These are phyloP conservation scores for Symmetrospora coprosmae DNA, from an alignment of 768 basidiomycete species.

Conservation along the genomic window DNA sequence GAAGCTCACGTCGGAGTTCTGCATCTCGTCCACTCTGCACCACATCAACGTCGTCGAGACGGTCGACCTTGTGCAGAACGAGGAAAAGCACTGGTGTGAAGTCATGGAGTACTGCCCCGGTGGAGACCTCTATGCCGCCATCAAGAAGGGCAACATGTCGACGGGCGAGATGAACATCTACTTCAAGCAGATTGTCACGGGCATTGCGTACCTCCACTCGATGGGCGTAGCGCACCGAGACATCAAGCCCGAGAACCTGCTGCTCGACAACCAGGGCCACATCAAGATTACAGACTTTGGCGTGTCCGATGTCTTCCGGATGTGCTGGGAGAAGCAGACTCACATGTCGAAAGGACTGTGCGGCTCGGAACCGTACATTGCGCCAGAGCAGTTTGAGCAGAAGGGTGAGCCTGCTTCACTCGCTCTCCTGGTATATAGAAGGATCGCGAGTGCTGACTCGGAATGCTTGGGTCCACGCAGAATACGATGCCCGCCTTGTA, in stretches of 20 bases:
- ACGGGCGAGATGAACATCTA: constrained; percentile 88
- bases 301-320: constrained; percentile 93
- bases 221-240: constrained; percentile 98
- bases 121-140: constrained; percentile 93
- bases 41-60: constrained; percentile 85
- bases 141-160: constrained; percentile 90
- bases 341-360: constrained; percentile 95
- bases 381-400: constrained; percentile 87
- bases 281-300: constrained; percentile 99
- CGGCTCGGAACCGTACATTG: constrained; percentile 96
- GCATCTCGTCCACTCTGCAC: constrained; percentile 78
- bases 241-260: constrained; percentile 93
- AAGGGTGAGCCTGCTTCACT: constrained; percentile 84
- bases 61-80: constrained; percentile 97
- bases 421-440: neutral
- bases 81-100: constrained; percentile 91
- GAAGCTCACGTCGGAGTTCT: constrained; percentile 98
- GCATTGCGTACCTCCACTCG: constrained; percentile 78
- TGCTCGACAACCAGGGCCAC: constrained; percentile 77
- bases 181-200: constrained; percentile 88
- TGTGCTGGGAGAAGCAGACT: constrained; percentile 93
- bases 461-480: constrained; percentile 44
- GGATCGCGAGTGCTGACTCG: too few relatives aligned
- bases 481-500: constrained; percentile 91
- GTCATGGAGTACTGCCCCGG: constrained; percentile 97